phyloP scores from a whole-genome alignment of 2,329 filamentous ascomycete species.

The Mycogone perniciosa region DNA sequence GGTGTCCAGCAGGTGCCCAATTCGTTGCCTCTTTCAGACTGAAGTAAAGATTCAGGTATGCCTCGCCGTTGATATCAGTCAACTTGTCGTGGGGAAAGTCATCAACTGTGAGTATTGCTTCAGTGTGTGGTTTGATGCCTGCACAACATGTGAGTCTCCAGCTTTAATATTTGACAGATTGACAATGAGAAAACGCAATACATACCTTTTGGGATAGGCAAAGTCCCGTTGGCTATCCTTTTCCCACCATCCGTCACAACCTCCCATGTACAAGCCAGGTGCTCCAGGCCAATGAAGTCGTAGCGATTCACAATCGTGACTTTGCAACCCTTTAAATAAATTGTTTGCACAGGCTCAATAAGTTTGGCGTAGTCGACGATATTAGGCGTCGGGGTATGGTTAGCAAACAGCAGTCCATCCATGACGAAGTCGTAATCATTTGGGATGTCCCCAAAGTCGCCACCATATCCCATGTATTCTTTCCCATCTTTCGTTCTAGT shows the following conservation, averaged over 20 bases:
- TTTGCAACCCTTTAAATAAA: slow-evolving; percentile 34
- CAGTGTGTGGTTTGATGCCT: slow-evolving; percentile 39
- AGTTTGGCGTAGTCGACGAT: slow-evolving; percentile 51
- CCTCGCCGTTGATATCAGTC: slow-evolving; percentile 26
- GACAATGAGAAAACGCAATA: neutral
- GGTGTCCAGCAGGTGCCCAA: slow-evolving; percentile 48
- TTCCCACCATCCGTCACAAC: slow-evolving; percentile 34
- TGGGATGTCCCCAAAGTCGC: slow-evolving; percentile 55
- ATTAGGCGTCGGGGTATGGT: slow-evolving; percentile 46
- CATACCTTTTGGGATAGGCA: slow-evolving; percentile 37
- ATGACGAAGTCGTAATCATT: slow-evolving; percentile 56
- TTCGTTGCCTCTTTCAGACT: slow-evolving; percentile 33
- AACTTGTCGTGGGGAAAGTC: slow-evolving; percentile 22
- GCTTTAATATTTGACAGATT: too few relatives aligned
- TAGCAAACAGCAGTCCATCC: slow-evolving; percentile 43
- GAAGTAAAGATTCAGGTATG: slow-evolving; percentile 46
- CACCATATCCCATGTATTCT: slow-evolving; percentile 51
- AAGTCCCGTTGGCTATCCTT: slow-evolving; percentile 24
- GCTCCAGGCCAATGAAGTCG: slow-evolving; percentile 46
- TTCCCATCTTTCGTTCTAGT: slow-evolving; percentile 36
- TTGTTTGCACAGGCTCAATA: slow-evolving; percentile 51
- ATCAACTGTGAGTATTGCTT: slow-evolving; percentile 29
- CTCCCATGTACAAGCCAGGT: slow-evolving; percentile 40
- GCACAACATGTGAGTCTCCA: neutral
- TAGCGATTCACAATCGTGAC: slow-evolving; percentile 48